Evolutionary conservation across 2,329 filamentous ascomycete genomes (phyloP).

Genomic region (Biscogniauxia mediterranea): DNA sequence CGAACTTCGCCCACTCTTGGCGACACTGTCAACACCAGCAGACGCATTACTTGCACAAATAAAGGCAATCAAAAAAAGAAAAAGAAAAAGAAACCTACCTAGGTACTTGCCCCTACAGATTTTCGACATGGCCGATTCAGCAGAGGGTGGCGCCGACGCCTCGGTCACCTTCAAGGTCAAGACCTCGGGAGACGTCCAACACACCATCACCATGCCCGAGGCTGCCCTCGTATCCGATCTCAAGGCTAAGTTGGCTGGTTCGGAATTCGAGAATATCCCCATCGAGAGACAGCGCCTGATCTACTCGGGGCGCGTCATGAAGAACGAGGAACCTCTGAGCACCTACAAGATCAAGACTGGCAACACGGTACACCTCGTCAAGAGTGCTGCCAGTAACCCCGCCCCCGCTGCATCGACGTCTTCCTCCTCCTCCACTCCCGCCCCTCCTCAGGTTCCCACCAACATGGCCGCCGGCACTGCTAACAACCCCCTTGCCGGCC

Average conservation of each 20-base stretch:
- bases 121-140: slow-evolving; percentile 62
- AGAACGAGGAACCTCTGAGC: slow-evolving; percentile 82
- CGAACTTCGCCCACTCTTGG: not conserved
- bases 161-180: slow-evolving; percentile 97
- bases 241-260: slow-evolving; percentile 80
- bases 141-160: slow-evolving; percentile 60
- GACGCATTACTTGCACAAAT: too few relatives aligned
- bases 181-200: slow-evolving; percentile 86
- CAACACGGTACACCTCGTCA: slow-evolving; percentile 95
- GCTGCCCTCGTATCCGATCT: slow-evolving; percentile 78
- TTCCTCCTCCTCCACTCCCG: slow-evolving; percentile 41
- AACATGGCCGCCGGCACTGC: slow-evolving; percentile 82
- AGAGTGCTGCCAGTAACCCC: slow-evolving; percentile 87
- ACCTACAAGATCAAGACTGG: slow-evolving; percentile 94
- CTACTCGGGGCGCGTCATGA: slow-evolving; percentile 95
- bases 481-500: slow-evolving; percentile 83
- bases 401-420: slow-evolving; percentile 42
- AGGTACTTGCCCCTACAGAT: not conserved
- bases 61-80: too few relatives aligned
- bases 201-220: slow-evolving; percentile 75
- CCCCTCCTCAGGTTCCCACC: slow-evolving; percentile 61
- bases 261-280: slow-evolving; percentile 83
- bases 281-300: slow-evolving; percentile 90
- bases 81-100: not conserved
- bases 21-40: too few relatives aligned